These are phyloP conservation scores for Puccinia coronata DNA, from an alignment of 1,284 basidiomycete species.

Conservation along the genomic window DNA sequence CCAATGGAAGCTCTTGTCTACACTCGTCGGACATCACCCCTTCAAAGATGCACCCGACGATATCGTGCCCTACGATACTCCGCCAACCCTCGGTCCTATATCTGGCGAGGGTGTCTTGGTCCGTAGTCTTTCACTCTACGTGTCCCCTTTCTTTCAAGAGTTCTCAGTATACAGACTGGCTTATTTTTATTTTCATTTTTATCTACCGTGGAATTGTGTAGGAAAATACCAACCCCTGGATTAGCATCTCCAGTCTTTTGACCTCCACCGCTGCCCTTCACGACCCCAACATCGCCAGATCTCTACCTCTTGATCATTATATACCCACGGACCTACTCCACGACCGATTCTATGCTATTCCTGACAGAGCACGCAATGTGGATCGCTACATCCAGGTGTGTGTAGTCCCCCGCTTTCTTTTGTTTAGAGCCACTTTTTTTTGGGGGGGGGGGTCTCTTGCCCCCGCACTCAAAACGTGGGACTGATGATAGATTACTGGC, in stretches of 20 bases:
- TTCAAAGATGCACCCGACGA: constrained; percentile 34
- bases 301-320: constrained; percentile 19
- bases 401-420: background rate
- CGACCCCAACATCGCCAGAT: constrained; percentile 3
- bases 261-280: constrained; percentile 41
- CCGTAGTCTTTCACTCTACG: background rate
- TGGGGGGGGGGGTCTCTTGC: too few relatives aligned
- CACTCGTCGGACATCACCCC: constrained; percentile 30
- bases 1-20: constrained; percentile 38
- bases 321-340: constrained; percentile 43
- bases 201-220: background rate
- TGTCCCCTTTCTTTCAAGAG: background rate
- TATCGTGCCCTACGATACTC: constrained; percentile 3
- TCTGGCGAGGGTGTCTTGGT: constrained; percentile 42
- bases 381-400: constrained; percentile 44
- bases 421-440: background rate
- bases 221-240: constrained; percentile 47
- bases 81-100: background rate
- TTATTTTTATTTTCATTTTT: background rate
- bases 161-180: background rate
- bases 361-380: constrained; percentile 33
- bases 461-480: background rate
- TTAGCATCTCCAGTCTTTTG: constrained; percentile 45
- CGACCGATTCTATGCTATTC: constrained; percentile 46
- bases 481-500: background rate